Evolutionary conservation across 2,329 filamentous ascomycete genomes (phyloP), one percentile per base, ranked within the genome.

Genomic region (Diaporthe amygdali): DNA sequence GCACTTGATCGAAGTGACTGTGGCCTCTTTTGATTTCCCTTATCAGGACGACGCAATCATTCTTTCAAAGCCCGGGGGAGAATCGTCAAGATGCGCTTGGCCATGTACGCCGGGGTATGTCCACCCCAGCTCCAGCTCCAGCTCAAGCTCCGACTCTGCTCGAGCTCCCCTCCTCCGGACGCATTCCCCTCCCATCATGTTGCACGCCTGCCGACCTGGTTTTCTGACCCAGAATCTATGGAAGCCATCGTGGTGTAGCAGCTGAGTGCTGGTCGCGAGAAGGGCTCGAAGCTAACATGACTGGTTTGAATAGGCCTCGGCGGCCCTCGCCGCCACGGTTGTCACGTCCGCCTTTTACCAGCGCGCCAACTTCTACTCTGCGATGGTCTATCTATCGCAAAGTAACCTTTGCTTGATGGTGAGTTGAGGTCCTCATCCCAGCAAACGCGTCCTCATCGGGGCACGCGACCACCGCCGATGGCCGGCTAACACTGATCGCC

Each of bases 301-400:
- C 3, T 54, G 20, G 41, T n/a, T 25, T 15, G 17, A 20, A 71
- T 76, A 95, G 93, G 88, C 90, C 82, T 98, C 96, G 69, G 91
- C 93, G 81, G 92, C 91, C 83, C 91, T 97, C 80, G 96, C 96
- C 77, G 92, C 90, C 75, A 90, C 91, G 77, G 95, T 97, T 72
- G 88, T 98, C 72, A 84, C 97, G 71, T 96, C 95, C 79, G 96
- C 96, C 73, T 96, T 98, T 83, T 93, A 96, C 79, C 94, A 98
- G 84, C 91, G 96, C 75, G 92, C 96, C 74, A 99, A 99, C 84
- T 99, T 98, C 87, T 99, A 99, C 85, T 97, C 96, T 68, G 95
- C 96, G 75, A 96, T 95, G 84, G 96, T 99, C 61, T 97, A 98
- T 83, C 90, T 99, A 64, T 94, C 95, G 49, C 96, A 98, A 83